Percentiles rank a stretch among this genome's conserved stretches.
Evolutionary conservation across 129 eudicot genomes (phyloP).

Genomic region (Rutidosis leptorrhynchoides): DNA sequence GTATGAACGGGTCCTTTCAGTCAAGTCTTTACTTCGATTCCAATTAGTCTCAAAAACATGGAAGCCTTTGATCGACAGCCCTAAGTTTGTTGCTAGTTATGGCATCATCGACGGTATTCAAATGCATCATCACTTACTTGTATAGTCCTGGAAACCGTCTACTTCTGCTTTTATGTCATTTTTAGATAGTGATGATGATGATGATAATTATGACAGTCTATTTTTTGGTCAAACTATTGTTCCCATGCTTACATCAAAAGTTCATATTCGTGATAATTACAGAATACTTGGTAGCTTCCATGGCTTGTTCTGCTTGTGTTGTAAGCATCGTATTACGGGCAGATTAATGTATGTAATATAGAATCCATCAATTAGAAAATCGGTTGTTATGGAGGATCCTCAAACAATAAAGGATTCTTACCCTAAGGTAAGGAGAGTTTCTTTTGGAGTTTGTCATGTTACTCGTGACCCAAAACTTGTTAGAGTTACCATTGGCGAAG

Average conservation of each 20-base stretch:
- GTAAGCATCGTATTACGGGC: too few species aligned
- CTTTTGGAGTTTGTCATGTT: not conserved
- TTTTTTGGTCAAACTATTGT: not conserved
- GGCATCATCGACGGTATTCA: too few species aligned
- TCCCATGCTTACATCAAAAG: not conserved
- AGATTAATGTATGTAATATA: not conserved
- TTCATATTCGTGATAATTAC: not conserved
- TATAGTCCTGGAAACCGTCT: too few species aligned
- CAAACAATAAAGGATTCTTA: too few species aligned
- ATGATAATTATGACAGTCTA: not conserved
- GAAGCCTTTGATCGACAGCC: slow-evolving; percentile 6
- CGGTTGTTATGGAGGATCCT: not conserved
- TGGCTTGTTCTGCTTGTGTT: not conserved
- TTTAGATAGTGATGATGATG: not conserved
- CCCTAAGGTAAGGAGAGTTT: not conserved
- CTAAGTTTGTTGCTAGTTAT: not conserved
- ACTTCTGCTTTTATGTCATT: not conserved
- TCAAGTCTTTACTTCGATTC: not conserved
- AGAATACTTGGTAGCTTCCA: not conserved
- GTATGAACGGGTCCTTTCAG: too few species aligned
- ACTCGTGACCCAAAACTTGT: not conserved
- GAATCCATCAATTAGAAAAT: not conserved
- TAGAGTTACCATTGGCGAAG: not conserved
- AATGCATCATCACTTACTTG: too few species aligned
- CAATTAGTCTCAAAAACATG: slow-evolving; percentile 1